Base-by-base conservation (phyloP, 345 rosid species). In the Microcos paniculata region DNA sequence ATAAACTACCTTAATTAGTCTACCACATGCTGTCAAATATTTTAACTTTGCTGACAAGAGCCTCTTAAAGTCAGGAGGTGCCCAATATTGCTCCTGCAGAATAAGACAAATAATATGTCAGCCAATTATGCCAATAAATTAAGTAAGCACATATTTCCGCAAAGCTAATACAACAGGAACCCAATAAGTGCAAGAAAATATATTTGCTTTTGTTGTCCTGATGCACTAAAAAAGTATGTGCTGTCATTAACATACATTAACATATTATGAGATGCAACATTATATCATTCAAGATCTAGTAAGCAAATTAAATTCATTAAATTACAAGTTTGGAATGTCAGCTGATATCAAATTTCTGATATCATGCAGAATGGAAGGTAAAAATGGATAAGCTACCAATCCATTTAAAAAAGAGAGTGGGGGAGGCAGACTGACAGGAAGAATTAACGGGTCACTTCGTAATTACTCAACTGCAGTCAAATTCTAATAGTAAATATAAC, bases 61-160 rank as follows among this genome's bases (percentile, higher is more conserved):
- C 86, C 94, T 89, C 84, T 89, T 94, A 72, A 96, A 93, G 82
- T 96, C 97, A 48, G 82, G 86, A 62, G 97, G 99, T 78, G 97
- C 91, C 90, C 95, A 88, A 84, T 91, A 96, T 84, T 94, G 95
- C 75, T 94, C 98, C 99, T 96, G 64, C 69, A 82, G 58, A 84
- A 70, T 30, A 30, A 70, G 61, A 19, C 28, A 64, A 49, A 31
- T 0, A 15, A 30, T 28, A 59, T 23, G 14, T 49, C 18, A 21
- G 59, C 38, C 19, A 69, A 49, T 35, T 49, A 48, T 28, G 43
- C 59, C 40, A 69, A 49, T 43, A 70, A 51, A 51, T 10, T 21
- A 30, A 70, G 45, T 19, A 28, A 30, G 8, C 45, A 19, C 16
- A 51, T 30, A 49, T 31, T 6, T 23, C 46, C 28, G 4, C 30